A percentile compares a stretch with the other conserved stretches of the same genome.
Conservation (phyloP, 495 filamentous ascomycete species). For the Cercophora samala region DNA sequence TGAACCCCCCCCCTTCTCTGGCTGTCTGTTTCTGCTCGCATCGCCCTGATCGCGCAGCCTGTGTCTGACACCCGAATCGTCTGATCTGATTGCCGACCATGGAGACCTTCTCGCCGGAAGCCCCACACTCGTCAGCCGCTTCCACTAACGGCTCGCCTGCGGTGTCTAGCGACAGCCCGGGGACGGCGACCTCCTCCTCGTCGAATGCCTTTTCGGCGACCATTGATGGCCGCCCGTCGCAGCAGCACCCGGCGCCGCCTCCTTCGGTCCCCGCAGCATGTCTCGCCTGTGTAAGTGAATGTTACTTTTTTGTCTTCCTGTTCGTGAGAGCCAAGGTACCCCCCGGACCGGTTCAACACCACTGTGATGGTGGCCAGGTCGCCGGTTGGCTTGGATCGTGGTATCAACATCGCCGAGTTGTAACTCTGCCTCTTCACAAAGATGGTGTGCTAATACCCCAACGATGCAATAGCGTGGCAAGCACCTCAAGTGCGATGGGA, state of each 20-base stretch:
- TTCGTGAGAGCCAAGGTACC: conserved; percentile 16
- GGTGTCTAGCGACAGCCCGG: conserved; percentile 33
- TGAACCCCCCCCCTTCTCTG: conserved; percentile 9
- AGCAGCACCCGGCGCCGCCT: conserved; percentile 30
- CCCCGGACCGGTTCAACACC: conserved; percentile 4
- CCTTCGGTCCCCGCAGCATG: conserved; percentile 47
- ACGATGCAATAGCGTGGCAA: conserved; percentile 40
- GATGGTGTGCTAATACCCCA: conserved; percentile 18
- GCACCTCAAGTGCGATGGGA: conserved; percentile 51
- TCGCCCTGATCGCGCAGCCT: conserved; percentile 16
- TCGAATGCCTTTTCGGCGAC: conserved; percentile 32
- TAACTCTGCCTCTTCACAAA: not conserved
- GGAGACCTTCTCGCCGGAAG: conserved; percentile 34
- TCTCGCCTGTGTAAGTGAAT: conserved; percentile 46
- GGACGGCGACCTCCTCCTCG: conserved; percentile 32
- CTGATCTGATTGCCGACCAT: conserved; percentile 31
- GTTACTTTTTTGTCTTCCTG: conserved; percentile 20
- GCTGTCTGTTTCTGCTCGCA: conserved; percentile 10
- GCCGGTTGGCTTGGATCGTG: not conserved
- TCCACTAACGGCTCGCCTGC: conserved; percentile 34
- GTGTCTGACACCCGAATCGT: conserved; percentile 10
- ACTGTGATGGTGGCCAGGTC: not conserved
- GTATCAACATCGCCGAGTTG: not conserved
- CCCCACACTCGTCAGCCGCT: conserved; percentile 32
- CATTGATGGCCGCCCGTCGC: conserved; percentile 30